Conservation (phyloP, 768 basidiomycete species). For the Lepiota brunneoincarnata region DNA sequence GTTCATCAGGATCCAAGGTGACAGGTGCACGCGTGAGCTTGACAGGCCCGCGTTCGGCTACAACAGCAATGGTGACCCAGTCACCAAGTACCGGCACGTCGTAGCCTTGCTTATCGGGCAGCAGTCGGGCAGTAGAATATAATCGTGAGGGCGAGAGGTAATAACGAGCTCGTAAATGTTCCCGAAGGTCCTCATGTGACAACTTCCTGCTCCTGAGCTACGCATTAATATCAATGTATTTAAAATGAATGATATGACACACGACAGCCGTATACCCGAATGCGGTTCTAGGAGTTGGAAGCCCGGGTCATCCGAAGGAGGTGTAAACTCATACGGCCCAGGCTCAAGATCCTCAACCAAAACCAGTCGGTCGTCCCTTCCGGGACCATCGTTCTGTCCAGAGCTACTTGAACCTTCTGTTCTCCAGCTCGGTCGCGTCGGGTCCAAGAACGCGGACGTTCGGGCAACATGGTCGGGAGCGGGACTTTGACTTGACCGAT, state of each 20-base stretch:
- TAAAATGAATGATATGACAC: slow-evolving; percentile 27
- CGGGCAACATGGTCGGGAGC: slow-evolving; percentile 15
- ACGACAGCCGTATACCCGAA: slow-evolving; percentile 84
- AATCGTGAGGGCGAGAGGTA: slow-evolving; percentile 86
- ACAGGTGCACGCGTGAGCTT: slow-evolving; percentile 71
- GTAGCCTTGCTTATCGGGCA: slow-evolving; percentile 78
- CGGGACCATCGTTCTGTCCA: slow-evolving; percentile 12
- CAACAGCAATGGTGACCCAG: slow-evolving; percentile 94
- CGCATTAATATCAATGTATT: not conserved
- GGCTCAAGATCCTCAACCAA: slow-evolving; percentile 74
- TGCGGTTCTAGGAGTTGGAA: slow-evolving; percentile 88
- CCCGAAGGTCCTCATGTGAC: slow-evolving; percentile 75
- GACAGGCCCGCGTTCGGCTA: slow-evolving; percentile 86
- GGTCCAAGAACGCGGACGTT: slow-evolving; percentile 33
- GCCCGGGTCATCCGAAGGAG: slow-evolving; percentile 67
- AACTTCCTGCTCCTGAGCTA: slow-evolving; percentile 63
- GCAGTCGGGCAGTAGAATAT: slow-evolving; percentile 80
- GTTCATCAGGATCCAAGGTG: slow-evolving; percentile 45
- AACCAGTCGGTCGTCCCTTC: slow-evolving; percentile 61
- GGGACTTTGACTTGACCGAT: slow-evolving; percentile 16
- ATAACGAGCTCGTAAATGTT: slow-evolving; percentile 79
- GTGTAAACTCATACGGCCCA: slow-evolving; percentile 75
- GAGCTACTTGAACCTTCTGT: slow-evolving; percentile 22
- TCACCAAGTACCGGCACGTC: slow-evolving; percentile 91
- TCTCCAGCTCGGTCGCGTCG: slow-evolving; percentile 1